These are phyloP conservation scores for Umbelopsis sp. DNA, from an alignment of 192 early-diverging fungal species.

Conservation along the genomic window DNA sequence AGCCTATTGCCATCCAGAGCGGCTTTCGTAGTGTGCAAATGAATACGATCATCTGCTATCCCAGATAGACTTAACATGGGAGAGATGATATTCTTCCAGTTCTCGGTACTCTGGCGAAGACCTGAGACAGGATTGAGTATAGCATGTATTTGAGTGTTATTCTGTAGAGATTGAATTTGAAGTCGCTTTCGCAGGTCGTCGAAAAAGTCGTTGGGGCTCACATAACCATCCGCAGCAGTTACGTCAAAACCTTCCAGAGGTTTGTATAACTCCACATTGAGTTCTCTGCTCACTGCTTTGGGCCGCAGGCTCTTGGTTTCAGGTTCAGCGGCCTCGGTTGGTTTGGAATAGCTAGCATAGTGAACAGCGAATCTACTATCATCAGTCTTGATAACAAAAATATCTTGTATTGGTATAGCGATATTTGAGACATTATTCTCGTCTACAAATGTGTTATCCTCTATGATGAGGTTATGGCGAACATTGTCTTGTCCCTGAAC, in stretches of 20 bases:
- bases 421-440: neutral
- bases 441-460: neutral
- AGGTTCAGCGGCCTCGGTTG: neutral
- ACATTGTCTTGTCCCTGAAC: neutral
- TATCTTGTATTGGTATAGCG: neutral
- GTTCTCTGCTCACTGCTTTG: neutral
- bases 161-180: neutral
- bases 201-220: neutral
- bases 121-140: conserved; percentile 46
- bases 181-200: neutral
- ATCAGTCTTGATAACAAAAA: neutral
- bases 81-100: conserved; percentile 36
- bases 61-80: conserved; percentile 40
- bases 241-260: no score
- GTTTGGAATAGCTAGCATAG: neutral
- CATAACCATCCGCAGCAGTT: neutral
- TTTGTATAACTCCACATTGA: neutral
- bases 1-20: conserved; percentile 27
- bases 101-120: conserved; percentile 19
- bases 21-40: conserved; percentile 21
- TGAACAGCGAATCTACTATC: neutral
- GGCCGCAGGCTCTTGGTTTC: neutral
- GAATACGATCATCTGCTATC: conserved; percentile 10
- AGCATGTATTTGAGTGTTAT: conserved; percentile 31
- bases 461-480: neutral